These are phyloP conservation scores for Chamaenerion angustifolium DNA, from an alignment of 345 rosid genomes.

Conservation along the genomic window DNA sequence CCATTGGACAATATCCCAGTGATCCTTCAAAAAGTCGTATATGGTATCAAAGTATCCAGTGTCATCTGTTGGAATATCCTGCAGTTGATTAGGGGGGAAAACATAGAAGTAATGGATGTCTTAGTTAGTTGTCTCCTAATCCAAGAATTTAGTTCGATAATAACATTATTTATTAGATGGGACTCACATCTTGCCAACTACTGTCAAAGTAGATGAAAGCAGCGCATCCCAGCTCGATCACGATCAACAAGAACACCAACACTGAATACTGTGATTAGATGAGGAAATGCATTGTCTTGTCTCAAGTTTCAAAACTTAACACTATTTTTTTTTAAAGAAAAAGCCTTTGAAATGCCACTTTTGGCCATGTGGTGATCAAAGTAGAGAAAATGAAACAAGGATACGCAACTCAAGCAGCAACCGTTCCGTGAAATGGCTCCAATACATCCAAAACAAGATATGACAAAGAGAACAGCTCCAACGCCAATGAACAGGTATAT, in stretches of 20 bases:
- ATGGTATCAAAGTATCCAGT: too few relatives aligned
- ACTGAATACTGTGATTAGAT: slow-evolving; percentile 55
- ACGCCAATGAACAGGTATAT: slow-evolving; percentile 75
- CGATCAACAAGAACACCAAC: slow-evolving; percentile 66
- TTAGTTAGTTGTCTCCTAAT: too few relatives aligned
- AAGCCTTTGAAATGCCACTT: too few relatives aligned
- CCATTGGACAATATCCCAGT: too few relatives aligned
- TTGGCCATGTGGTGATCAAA: background rate
- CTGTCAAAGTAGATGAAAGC: slow-evolving; percentile 85
- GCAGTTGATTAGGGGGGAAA: background rate
- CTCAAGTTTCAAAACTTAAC: slow-evolving; percentile 1
- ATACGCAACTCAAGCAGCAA: slow-evolving; percentile 96
- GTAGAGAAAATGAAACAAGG: slow-evolving; percentile 20
- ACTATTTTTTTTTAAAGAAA: background rate
- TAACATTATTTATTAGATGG: too few relatives aligned
- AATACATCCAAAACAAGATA: slow-evolving; percentile 87
- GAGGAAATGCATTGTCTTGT: slow-evolving; percentile 34
- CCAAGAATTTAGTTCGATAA: too few relatives aligned
- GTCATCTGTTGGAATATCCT: slow-evolving; percentile 4
- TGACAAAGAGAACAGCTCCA: slow-evolving; percentile 65
- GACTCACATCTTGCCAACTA: slow-evolving; percentile 74
- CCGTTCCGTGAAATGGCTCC: slow-evolving; percentile 67
- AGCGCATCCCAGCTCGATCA: slow-evolving; percentile 79
- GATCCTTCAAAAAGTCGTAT: too few relatives aligned
- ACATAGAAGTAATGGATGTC: too few relatives aligned